Base-by-base conservation (phyloP, 352 stramenopile species). In the Globisporangium abappressorium region DNA sequence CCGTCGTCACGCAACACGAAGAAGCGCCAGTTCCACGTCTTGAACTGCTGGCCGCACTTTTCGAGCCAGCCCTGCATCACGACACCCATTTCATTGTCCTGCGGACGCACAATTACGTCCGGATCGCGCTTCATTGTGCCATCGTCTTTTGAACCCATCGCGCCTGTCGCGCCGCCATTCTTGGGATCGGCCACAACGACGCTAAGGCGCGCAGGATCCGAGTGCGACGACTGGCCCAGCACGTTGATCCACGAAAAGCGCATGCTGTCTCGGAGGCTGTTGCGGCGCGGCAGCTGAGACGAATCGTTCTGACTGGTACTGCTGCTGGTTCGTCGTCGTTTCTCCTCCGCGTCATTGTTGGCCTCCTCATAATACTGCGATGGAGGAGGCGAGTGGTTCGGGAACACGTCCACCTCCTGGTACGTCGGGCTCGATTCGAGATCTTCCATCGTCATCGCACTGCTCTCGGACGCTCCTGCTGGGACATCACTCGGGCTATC, bases 1-100 rank as follows among this genome's bases (percentile, higher is more conserved):
- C 89, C 85, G 70, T 95, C 87, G 56, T 88, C 75, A 20, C 85
- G 82, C 53, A 96, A 74, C 57, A 95, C 89, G 62, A 96, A 96
- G 76, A 93, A 95, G 49, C 87, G 85, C 86, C 81, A 93, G 68
- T 96, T 94, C 89, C 89, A 95, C 57, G 89, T 94, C 81, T 96
- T 95, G 72, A 96, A 93, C 64, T 91, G 85, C 72, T 94, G 85
- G 1, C 89, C 86, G 64, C 89, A 95, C 68, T 96, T 96, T 58
- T 96, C 84, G 43, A 96, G 83, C 89, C 89, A 96, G 18, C 89
- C 89, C 54, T 94, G 81, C 75, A 93, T 93, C 7, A 94, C 77
- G 34, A 95, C 74, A 22, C 79, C 86, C 73, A 87, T 84, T 59
- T 85, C 82, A 33, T 84, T 64, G 59, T 89, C 79, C 64, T 86